Base-by-base conservation (phyloP, 495 filamentous ascomycete genomes). In the Apiosordaria backusii region DNA sequence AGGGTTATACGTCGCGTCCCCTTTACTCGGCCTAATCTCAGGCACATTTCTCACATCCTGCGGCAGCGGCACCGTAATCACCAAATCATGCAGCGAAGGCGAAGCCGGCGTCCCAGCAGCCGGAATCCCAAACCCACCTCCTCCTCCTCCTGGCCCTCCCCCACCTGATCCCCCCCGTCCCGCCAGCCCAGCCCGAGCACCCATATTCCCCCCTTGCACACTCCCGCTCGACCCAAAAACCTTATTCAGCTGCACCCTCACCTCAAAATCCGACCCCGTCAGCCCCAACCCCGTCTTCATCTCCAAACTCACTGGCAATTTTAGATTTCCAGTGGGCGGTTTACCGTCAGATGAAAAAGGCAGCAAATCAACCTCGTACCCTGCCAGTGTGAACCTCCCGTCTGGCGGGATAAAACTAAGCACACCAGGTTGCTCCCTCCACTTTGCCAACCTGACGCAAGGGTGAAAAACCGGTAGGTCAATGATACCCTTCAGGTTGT, bases 391-490 rank as follows among this genome's bases (percentile, higher is more conserved):
- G 73, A 98, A 99, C n/a, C 91, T 85, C 21, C 95, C 95, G 74
- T 99, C 95, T 1, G 95, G 95, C 10, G 95, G 95, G 21, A 99
- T 86, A 74, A 98, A 99, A 75, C 90, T 94, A 19, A 99, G 83
- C 68, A 96, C 90, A 1, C 95, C 95, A 0, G 95, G 93, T 50
- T 84, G 85, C 64, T 96, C 92, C 63, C 88, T 85, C 95, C 95
- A 99, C 50, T 86, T 81, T 21, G 87, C 88, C 21, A 98, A 78
- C 19, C 96, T 83, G 9, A 99, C 95, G 74, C 93, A 98, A 1
- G 95, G 95, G 72, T 99, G 95, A 73, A 99, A 99, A 0, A 97
- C 93, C 0, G 94, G 94, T n/a, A 97, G 78, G 65, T 92, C 88
- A 63, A 98, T 84, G 24, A 91, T 86, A 60, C 84, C 85, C 29